Conservation (phyloP, 495 filamentous ascomycete genomes). For the Penicillium tannophilum region DNA sequence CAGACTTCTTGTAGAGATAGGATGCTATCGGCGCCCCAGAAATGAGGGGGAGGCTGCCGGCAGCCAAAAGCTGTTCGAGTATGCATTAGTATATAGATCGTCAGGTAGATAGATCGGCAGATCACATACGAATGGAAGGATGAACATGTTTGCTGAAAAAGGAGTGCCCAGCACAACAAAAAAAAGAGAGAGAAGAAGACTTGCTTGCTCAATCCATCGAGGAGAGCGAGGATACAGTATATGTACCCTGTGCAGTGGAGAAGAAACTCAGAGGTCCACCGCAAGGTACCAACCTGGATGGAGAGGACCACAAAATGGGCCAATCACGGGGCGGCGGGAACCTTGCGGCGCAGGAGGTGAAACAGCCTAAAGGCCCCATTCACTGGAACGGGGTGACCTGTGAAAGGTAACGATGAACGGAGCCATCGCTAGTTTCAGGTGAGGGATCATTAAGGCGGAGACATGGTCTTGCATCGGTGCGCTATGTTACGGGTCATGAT, state of each 20-base stretch:
- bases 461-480: slow-evolving; percentile 5
- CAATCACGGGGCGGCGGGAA: slow-evolving; percentile 1
- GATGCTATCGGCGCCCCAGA: slow-evolving; percentile 28
- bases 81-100: neutral
- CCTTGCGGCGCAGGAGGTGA: slow-evolving; percentile 17
- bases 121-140: slow-evolving; percentile 29
- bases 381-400: neutral
- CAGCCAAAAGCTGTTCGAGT: slow-evolving; percentile 27
- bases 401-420: slow-evolving; percentile 12
- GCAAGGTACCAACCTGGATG: slow-evolving; percentile 6
- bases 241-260: slow-evolving; percentile 18
- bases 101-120: neutral
- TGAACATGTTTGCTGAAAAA: slow-evolving; percentile 27
- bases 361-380: slow-evolving; percentile 14
- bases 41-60: slow-evolving; percentile 37
- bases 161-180: slow-evolving; percentile 27
- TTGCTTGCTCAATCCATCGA: slow-evolving; percentile 24
- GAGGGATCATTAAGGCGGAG: slow-evolving; percentile 13
- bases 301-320: neutral
- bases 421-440: slow-evolving; percentile 18
- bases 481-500: neutral
- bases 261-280: slow-evolving; percentile 2
- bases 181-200: slow-evolving; percentile 27
- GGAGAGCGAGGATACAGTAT: slow-evolving; percentile 10
- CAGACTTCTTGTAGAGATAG: slow-evolving; percentile 20